phyloP scores from a whole-genome alignment of 202 grass and related monocot genomes.

The Setaria italica region DNA sequence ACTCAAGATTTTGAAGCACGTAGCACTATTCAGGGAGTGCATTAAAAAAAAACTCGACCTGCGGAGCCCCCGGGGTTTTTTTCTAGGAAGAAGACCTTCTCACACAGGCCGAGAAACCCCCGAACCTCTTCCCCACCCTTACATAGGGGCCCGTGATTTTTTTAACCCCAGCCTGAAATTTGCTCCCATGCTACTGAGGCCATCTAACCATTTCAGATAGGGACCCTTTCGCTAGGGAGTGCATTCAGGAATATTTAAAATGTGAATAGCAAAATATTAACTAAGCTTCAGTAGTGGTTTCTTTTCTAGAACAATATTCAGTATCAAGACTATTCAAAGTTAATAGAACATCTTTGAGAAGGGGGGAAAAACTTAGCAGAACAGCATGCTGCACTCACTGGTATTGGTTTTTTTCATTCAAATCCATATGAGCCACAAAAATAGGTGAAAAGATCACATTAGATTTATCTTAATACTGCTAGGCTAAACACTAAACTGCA shows the following conservation, averaged over 20 bases:
- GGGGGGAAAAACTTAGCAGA: background rate
- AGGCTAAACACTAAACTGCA: background rate
- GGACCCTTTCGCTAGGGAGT: background rate
- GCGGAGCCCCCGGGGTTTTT: no score
- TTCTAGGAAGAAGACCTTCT: no score
- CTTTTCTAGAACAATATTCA: slow-evolving; percentile 3
- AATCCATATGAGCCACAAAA: background rate
- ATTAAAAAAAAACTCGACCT: background rate
- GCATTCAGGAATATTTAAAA: background rate
- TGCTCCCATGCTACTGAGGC: no score
- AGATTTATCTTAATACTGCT: background rate
- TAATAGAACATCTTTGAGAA: background rate
- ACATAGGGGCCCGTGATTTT: no score
- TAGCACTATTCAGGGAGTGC: background rate
- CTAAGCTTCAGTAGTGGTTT: background rate
- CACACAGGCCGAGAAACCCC: no score
- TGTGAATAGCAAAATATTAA: slow-evolving; percentile 24
- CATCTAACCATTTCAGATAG: no score
- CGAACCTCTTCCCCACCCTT: no score
- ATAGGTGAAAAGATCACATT: background rate
- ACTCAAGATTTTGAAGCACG: no score
- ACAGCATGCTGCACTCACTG: background rate
- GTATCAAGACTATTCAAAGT: background rate
- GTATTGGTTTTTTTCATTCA: background rate
- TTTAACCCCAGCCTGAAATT: no score